Evolutionary conservation across 805 yeast genomes (phyloP).

Genomic region (Candida glaebosa): DNA sequence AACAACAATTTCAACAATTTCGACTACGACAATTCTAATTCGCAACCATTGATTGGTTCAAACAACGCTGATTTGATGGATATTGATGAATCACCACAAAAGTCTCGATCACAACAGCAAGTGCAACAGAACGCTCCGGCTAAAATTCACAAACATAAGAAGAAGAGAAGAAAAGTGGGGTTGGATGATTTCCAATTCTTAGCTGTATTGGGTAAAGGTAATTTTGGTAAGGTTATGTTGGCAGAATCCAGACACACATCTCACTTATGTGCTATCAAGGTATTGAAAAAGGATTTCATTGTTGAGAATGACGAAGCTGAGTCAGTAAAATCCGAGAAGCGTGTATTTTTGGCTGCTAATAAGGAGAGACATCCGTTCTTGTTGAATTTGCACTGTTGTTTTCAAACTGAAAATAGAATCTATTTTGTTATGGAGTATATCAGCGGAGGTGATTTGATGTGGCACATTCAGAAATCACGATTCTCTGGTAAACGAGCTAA

Average conservation of each 20-base stretch:
- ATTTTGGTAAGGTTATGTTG: slow-evolving; percentile 96
- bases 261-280: slow-evolving; percentile 90
- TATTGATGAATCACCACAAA: neutral
- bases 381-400: slow-evolving; percentile 86
- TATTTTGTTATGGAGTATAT: slow-evolving; percentile 98
- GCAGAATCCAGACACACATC: slow-evolving; percentile 87
- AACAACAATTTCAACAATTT: slow-evolving; percentile 8
- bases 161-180: slow-evolving; percentile 71
- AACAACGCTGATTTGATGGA: slow-evolving; percentile 1
- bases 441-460: slow-evolving; percentile 98
- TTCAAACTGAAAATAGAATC: slow-evolving; percentile 96
- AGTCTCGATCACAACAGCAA: slow-evolving; percentile 1
- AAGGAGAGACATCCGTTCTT: slow-evolving; percentile 90
- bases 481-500: slow-evolving; percentile 90
- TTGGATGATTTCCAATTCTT: slow-evolving; percentile 91
- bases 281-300: slow-evolving; percentile 91
- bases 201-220: slow-evolving; percentile 97
- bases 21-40: slow-evolving; percentile 12
- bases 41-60: slow-evolving; percentile 12
- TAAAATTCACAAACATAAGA: slow-evolving; percentile 20
- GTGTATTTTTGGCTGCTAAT: slow-evolving; percentile 83
- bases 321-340: slow-evolving; percentile 89
- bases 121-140: slow-evolving; percentile 1
- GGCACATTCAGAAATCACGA: slow-evolving; percentile 94
- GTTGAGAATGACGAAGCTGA: slow-evolving; percentile 96